phyloP scores from a whole-genome alignment of 257 asterid genomes.

The Solanum ossicruentum region DNA sequence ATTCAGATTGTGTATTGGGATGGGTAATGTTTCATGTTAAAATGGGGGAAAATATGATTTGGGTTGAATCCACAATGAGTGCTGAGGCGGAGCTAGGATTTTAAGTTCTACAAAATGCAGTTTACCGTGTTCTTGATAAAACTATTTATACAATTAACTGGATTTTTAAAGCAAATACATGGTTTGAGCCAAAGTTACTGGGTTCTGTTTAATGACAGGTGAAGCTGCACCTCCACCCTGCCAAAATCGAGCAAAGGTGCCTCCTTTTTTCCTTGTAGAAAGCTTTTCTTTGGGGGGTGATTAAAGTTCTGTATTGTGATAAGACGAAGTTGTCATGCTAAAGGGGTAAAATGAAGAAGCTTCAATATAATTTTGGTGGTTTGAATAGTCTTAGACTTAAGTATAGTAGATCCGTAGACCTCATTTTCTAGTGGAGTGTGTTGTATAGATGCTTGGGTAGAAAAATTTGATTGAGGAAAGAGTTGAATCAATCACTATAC shows the following conservation, averaged over 20 bases:
- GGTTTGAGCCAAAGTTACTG: background rate
- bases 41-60: background rate
- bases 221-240: background rate
- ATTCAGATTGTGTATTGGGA: background rate
- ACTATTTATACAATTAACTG: background rate
- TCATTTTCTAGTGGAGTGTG: background rate
- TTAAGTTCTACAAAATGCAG: background rate
- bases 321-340: background rate
- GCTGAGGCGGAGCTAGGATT: background rate
- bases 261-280: background rate
- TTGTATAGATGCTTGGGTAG: background rate
- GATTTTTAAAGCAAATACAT: background rate
- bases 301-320: background rate
- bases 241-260: background rate
- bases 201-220: background rate
- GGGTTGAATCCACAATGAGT: background rate
- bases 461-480: background rate
- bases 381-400: background rate
- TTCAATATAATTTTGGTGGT: background rate
- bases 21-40: background rate
- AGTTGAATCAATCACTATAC: background rate
- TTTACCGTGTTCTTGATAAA: background rate
- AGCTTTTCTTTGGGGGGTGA: background rate
- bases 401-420: background rate
- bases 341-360: background rate